Evolutionary conservation across 2,329 filamentous ascomycete species (phyloP).

Genomic region (Trichoderma afroharzianum): DNA sequence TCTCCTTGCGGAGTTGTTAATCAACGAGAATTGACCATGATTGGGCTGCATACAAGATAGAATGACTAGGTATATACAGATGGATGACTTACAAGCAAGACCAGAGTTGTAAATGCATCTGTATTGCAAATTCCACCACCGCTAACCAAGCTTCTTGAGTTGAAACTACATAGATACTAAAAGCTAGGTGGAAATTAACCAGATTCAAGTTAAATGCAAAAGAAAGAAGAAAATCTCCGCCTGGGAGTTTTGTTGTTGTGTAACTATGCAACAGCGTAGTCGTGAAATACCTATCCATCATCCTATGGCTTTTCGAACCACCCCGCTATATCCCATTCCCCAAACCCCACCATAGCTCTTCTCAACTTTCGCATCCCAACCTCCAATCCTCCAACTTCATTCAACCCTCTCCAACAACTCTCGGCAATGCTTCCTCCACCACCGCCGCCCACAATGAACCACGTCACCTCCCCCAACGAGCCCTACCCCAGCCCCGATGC

Average conservation of each 20-base stretch:
- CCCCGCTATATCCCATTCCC: background rate
- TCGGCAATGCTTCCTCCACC: constrained; percentile 1
- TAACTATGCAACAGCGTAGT: background rate
- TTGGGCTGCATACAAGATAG: background rate
- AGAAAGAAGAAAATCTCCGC: background rate
- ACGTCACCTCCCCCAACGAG: constrained; percentile 43
- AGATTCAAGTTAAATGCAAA: background rate
- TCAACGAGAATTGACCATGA: background rate
- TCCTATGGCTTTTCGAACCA: background rate
- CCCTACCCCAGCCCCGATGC: constrained; percentile 51
- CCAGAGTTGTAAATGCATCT: background rate
- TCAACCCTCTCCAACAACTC: background rate
- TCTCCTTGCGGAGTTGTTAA: background rate
- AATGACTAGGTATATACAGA: background rate
- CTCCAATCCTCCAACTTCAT: background rate
- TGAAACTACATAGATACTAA: no score
- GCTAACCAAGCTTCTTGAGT: background rate
- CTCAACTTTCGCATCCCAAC: background rate
- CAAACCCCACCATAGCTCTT: background rate
- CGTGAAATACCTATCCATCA: background rate
- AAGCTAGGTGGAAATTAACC: background rate
- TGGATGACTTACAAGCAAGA: background rate
- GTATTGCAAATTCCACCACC: background rate
- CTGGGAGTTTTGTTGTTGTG: background rate
- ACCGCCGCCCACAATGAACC: constrained; percentile 32